Conservation (phyloP, 768 basidiomycete genomes). For the Trametes cinnabarina region DNA sequence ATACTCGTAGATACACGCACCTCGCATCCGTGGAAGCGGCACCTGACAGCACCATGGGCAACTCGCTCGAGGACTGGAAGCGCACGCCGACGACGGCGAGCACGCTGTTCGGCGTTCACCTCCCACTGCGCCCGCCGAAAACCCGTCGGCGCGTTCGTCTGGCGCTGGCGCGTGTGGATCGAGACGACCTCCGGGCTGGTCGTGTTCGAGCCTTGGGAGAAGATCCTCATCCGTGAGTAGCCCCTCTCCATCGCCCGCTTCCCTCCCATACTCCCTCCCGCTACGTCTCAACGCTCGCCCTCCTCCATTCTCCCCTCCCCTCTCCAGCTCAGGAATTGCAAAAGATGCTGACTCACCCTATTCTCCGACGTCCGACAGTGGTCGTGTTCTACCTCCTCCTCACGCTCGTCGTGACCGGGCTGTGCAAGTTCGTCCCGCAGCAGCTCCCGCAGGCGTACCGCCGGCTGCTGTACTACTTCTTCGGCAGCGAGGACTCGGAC, state of each 20-base stretch:
- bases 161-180: slow-evolving; percentile 54
- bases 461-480: slow-evolving; percentile 58
- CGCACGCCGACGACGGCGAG: slow-evolving; percentile 18
- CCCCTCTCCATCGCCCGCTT: not conserved
- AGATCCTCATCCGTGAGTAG: slow-evolving; percentile 53
- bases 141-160: slow-evolving; percentile 33
- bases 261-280: not conserved
- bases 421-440: slow-evolving; percentile 54
- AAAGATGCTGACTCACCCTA: not conserved
- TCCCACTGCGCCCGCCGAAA: slow-evolving; percentile 31
- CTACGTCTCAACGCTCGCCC: not conserved
- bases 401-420: slow-evolving; percentile 46
- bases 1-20: not conserved
- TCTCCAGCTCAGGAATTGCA: not conserved
- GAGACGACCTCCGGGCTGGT: slow-evolving; percentile 59
- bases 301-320: not conserved
- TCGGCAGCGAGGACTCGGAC: slow-evolving; percentile 42
- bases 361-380: slow-evolving; percentile 32
- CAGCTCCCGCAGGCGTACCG: slow-evolving; percentile 48
- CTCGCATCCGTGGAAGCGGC: not conserved
- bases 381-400: slow-evolving; percentile 40
- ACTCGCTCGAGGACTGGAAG: slow-evolving; percentile 24
- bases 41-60: not conserved
- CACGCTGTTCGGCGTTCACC: slow-evolving; percentile 25
- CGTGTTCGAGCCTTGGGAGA: slow-evolving; percentile 71